Evolutionary conservation across 2,329 filamentous ascomycete genomes (phyloP), one percentile per base, ranked within the genome.

Genomic region (Onygenales sp.): DNA sequence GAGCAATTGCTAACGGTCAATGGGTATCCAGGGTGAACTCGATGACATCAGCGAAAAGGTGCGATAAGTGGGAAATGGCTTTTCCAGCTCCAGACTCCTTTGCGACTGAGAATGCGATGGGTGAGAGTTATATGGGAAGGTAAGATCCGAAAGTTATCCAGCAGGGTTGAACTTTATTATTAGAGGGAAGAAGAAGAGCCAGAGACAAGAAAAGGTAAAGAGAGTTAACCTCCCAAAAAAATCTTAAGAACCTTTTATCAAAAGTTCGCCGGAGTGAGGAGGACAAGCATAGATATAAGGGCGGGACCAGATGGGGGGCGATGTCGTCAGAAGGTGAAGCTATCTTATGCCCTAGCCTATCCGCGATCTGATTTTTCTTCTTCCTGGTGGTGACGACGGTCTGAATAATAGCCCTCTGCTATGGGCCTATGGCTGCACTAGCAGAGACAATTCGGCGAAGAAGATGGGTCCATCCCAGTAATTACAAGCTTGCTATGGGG

Each of bases 291-390:
- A 39, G 11, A 49, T 49, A 49, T 49, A 40, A 40, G 34, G 33
- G 39, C 34, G 4, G 9, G 46, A 49, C 21, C 46, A 7, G 46
- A 49, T 27, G 21, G 45, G 46, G 27, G 46, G 46, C 46, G 34
- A 49, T 49, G 46, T 49, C 34, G 46, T 49, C 46, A 49, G 46
- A 49, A 33, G n/a, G 17, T 13, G 46, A 39, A 49, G 46, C 17
- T 49, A n/a, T 36, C 14, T 49, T 31, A 31, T n/a, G 14, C 46
- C 45, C 17, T 14, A 27, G 34, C 27, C 11, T 13, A 40, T 21
- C 46, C 34, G 46, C 46, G 34, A 49, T 49, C 46, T 49, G 4
- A 32, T 8, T 27, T 21, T 49, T 39, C 13, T 11, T 49, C 37
- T 48, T 37, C 6, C 36, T 17, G 43, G 45, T 48, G 45, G 45